These are phyloP conservation scores for Xylaria bambusicola DNA, from an alignment of 495 filamentous ascomycete genomes.

Conservation along the genomic window DNA sequence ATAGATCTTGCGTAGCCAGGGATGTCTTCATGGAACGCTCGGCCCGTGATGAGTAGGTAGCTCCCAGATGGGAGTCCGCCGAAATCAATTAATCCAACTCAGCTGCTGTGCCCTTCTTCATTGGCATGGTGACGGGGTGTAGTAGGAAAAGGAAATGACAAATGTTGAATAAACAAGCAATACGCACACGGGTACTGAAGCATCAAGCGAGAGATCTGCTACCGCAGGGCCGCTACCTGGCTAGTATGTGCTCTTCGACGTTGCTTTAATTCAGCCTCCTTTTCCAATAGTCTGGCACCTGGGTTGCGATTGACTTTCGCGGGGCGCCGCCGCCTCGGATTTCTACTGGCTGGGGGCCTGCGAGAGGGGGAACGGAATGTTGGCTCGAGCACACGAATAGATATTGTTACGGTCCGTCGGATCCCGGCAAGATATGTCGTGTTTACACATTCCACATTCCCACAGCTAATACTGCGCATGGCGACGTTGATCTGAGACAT, in stretches of 20 bases:
- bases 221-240: background rate
- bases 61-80: background rate
- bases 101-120: background rate
- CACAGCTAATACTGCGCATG: background rate
- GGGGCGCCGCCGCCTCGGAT: slow-evolving; percentile 27
- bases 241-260: slow-evolving; percentile 23
- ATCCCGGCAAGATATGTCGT: slow-evolving; percentile 1
- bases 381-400: background rate
- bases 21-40: background rate
- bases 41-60: background rate
- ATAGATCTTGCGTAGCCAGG: background rate
- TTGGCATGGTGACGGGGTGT: background rate
- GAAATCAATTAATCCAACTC: background rate
- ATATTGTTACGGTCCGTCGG: too few relatives aligned
- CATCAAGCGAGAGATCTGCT: background rate
- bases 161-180: background rate
- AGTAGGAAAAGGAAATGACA: too few relatives aligned
- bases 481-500: slow-evolving; percentile 9
- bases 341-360: background rate
- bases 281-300: slow-evolving; percentile 30
- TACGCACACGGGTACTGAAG: background rate
- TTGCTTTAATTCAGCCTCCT: slow-evolving; percentile 22
- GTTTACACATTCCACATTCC: background rate
- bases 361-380: background rate
- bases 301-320: slow-evolving; percentile 24